Base-by-base conservation (phyloP, 1,284 basidiomycete species). In the Amylostereum chailletii region DNA sequence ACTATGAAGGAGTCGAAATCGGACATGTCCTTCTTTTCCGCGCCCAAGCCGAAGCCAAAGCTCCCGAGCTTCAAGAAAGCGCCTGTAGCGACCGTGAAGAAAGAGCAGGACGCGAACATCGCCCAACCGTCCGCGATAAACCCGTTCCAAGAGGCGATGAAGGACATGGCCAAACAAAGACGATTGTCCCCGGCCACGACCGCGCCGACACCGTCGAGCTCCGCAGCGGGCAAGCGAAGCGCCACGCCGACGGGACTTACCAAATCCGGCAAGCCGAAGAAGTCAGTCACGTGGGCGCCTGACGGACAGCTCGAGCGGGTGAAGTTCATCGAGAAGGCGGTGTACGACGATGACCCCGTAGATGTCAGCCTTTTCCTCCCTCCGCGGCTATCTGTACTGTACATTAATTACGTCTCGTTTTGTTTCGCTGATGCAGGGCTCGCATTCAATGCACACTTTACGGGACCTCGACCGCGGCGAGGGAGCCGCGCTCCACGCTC, bases 381-480 rank as follows among this genome's bases (percentile, higher is more conserved):
- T 60, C 65, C 60, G 48, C 19, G 19, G 19, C 55, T 55, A 42
- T 56, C 58, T 65, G 68, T 76, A 79, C 67, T 66, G 66, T 79
- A 76, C 70, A 69, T 77, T 78, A 73, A 78, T 76, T 62, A 68
- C 60, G 63, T 62, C 64, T 63, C 57, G 54, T 62, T 60, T 55
- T 62, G 56, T 63, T 58, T 59, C 64, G 62, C 62, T 65, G 61
- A 69, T 62, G 47, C 71, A 89, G 87, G 83, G 78, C 67, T 68
- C 70, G 61, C 79, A 84, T 69, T 67, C 70, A 60, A 62, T 73
- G 55, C 82, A 86, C 68, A 83, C 73, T 68, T 66, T 86, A 59
- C 86, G 86, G 63, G 87, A 90, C 68, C 71, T 90, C 70, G 88
- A 90, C 68, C 76, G 85, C 63, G 84, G 79, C 64, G 88, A 90